These are phyloP conservation scores for Antitrichia curtipendula DNA, from an alignment of 225 moss, liverwort and hornwort species.

Conservation along the genomic window DNA sequence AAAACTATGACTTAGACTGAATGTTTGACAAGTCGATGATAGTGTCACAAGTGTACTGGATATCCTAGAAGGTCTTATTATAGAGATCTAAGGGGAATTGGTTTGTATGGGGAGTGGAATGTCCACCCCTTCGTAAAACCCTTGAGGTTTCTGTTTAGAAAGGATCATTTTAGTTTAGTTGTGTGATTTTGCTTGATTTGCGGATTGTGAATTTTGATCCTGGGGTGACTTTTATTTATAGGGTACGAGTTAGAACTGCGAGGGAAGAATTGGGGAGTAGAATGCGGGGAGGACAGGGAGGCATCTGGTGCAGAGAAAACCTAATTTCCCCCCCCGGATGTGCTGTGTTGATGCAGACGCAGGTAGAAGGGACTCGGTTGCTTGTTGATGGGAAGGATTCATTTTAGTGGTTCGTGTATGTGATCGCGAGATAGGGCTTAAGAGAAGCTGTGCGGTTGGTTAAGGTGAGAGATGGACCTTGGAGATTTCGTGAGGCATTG, in stretches of 20 bases:
- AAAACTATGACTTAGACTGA: neutral
- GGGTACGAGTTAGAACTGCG: neutral
- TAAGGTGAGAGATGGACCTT: neutral
- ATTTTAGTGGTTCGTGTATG: neutral
- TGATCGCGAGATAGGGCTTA: neutral
- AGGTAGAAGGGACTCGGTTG: neutral
- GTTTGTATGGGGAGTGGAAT: neutral
- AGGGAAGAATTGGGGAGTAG: neutral
- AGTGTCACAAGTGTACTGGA: neutral
- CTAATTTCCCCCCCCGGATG: neutral
- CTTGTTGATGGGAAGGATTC: neutral
- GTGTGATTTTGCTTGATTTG: neutral
- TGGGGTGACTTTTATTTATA: neutral
- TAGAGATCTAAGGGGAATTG: neutral
- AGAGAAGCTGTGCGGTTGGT: neutral
- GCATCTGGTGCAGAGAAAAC: neutral
- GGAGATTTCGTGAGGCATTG: neutral
- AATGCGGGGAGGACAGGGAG: neutral
- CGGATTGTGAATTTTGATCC: neutral
- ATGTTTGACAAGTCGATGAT: neutral
- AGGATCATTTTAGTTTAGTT: neutral
- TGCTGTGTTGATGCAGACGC: neutral
- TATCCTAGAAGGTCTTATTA: neutral
- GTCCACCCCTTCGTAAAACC: neutral
- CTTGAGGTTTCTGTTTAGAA: neutral